phyloP scores from a whole-genome alignment of 768 basidiomycete genomes.

The Psilocybe cubensis region DNA sequence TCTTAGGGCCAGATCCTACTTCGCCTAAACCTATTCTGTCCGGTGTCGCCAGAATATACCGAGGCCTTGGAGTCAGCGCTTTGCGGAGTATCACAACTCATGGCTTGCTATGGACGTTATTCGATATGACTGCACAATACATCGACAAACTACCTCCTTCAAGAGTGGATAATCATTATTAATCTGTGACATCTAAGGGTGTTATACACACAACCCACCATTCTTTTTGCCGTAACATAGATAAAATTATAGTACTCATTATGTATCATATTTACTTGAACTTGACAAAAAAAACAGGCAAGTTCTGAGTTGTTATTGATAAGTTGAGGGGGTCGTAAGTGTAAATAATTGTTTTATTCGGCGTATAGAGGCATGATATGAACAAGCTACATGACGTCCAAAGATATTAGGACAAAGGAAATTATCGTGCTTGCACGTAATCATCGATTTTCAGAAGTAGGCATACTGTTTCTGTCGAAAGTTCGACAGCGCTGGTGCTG shows the following conservation, averaged over 20 bases:
- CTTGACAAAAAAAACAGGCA: neutral
- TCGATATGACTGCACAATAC: constrained; percentile 77
- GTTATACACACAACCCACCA: constrained; percentile 4
- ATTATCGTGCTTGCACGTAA: constrained; percentile 78
- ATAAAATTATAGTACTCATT: constrained; percentile 31
- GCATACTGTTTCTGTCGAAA: constrained; percentile 97
- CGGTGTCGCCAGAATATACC: constrained; percentile 87
- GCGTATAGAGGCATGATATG: neutral
- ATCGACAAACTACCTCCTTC: constrained; percentile 59
- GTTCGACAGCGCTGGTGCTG: constrained; percentile 92
- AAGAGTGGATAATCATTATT: constrained; percentile 24
- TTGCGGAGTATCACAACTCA: constrained; percentile 92
- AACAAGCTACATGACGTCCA: neutral
- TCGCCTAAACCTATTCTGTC: constrained; percentile 75
- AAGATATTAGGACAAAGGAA: neutral
- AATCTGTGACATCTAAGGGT: constrained; percentile 19
- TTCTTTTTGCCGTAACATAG: constrained; percentile 23
- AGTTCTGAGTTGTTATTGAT: neutral
- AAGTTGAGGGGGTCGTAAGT: neutral
- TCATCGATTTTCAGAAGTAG: constrained; percentile 95
- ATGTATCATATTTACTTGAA: constrained; percentile 27
- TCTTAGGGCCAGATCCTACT: constrained; percentile 74
- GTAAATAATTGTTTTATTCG: neutral
- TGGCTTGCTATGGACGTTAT: constrained; percentile 92
- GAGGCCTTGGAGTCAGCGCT: constrained; percentile 93